Base-by-base conservation (phyloP, 768 basidiomycete genomes). In the Tylopilus felleus region DNA sequence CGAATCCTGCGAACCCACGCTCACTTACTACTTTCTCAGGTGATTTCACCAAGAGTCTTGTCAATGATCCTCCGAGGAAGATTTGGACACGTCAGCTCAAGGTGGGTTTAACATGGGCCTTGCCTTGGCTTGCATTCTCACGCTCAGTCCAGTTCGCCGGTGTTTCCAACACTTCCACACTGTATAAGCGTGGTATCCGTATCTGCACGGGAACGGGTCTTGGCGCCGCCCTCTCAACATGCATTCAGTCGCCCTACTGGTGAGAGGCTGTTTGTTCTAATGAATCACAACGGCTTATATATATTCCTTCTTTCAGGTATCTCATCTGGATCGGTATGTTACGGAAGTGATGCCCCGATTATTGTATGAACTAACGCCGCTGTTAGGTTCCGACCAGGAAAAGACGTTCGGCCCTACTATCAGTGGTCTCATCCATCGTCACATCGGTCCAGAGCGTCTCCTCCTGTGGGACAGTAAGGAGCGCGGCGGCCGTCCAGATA, bases 341-440 rank as follows among this genome's bases (percentile, higher is more conserved):
- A 44, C 29, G 41, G 17, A 33, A 4, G 19, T 17, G 41, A 42
- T 47, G 38, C n/a, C 17, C 53, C 8, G 8, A 51, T 23, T 36
- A 45, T 52, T 28, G 57, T n/a, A n/a, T n/a, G 40, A 35, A 36
- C 55, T 63, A 8, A 64, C 48, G 35, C 47, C 7, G 53, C n/a
- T 63, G 36, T 50, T 60, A 82, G 86, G 86, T 49, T 88, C 86
- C 52, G 87, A 90, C 64, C 88, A 90, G 70, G 87, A 88, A 69
- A 88, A 85, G 72, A 90, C 88, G 2, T 91, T 92, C 61, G 90
- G 90, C 3, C 84, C 86, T 22, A 90, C 88, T 19, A 88, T 91
- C 57, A 81, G 80, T 57, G 81, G 82, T 28, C 77, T 91, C 49
- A 90, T 91, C 60, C 80, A 81, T 60, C 78, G 80, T 57, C 80